Evolutionary conservation across 306 rosid species (phyloP).

Genomic region (Acacia confusa): DNA sequence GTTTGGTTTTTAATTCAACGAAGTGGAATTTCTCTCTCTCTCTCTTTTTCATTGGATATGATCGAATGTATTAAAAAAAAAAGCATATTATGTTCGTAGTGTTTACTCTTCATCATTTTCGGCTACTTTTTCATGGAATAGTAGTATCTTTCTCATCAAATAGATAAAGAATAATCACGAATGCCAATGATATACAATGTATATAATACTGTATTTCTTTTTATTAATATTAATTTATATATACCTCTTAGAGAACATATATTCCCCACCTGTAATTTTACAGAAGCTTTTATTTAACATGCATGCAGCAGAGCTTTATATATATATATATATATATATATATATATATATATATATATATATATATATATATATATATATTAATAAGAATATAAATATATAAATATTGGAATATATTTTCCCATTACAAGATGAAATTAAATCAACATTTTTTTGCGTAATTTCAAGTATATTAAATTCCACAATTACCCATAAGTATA

Average conservation of each 20-base stretch:
- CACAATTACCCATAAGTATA: no score
- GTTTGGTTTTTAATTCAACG: not conserved
- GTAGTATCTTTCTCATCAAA: not conserved
- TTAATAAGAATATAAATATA: no score
- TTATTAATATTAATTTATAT: not conserved
- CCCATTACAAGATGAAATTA: no score
- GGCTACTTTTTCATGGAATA: slow-evolving; percentile 1
- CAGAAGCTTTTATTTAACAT: not conserved
- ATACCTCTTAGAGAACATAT: slow-evolving; percentile 20
- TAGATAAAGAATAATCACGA: not conserved
- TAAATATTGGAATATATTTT: no score
- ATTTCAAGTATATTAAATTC: no score
- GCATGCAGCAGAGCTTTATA: no score
- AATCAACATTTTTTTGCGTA: no score
- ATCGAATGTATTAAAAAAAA: no score
- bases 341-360: no score
- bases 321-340: no score
- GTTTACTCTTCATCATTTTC: not conserved
- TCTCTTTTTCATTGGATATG: not conserved
- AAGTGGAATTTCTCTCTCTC: not conserved
- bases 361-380: no score
- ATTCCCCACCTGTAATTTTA: not conserved
- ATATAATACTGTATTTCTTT: not conserved
- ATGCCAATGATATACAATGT: not conserved
- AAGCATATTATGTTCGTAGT: not conserved